Base-by-base conservation (phyloP, 192 early-diverging fungal genomes). In the Coemansia biformis region DNA sequence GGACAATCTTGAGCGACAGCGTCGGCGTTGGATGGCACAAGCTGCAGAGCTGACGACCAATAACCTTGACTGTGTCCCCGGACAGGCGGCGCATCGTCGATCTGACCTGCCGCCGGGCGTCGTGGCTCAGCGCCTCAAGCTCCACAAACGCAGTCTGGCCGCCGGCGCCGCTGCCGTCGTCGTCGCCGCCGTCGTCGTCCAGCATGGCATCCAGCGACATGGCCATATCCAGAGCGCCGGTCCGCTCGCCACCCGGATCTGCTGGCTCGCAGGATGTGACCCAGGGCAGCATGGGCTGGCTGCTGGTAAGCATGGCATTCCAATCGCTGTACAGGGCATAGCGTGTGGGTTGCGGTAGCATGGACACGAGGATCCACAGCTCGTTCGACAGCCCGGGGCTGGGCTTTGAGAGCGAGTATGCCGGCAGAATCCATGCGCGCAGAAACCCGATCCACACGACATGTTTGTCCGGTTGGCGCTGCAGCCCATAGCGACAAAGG, bases 11-110 rank as follows among this genome's bases (percentile, higher is more conserved):
- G 2, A 67, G 47, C 4, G 64, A 57, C 28, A 75, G 32, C 18
- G 53, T 51, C 12, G 71, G 71, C 22, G 63, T 58, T 4, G 59
- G 32, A n/a, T 67, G 71, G 40, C 63, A 66, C 18, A 67, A 45
- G n/a, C 34, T 53, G 51, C 64, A 66, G 3, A 75, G 52, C 44
- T 59, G 63, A 15, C 71, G 54, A 3, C 64, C 63, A 56, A 75
- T 59, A 4, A 57, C 40, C 40, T 63, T 67, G 39, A 63, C 64
- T 0, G 59, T 75, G 34, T 75, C 71, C 15, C 59, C 64, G 2
- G 71, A 67, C 12, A 75, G 47, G 5, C 71, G 71, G 8, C 71
- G 63, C 64, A 75, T 66, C 43, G 63, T 54, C n/a, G 70, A 61
- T 3, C 63, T 53, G 5, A 66, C 70, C 38, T 73, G 45, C 26